Evolutionary conservation across 2,329 filamentous ascomycete species (phyloP).

Genomic region (Arthrocladium fulminans): DNA sequence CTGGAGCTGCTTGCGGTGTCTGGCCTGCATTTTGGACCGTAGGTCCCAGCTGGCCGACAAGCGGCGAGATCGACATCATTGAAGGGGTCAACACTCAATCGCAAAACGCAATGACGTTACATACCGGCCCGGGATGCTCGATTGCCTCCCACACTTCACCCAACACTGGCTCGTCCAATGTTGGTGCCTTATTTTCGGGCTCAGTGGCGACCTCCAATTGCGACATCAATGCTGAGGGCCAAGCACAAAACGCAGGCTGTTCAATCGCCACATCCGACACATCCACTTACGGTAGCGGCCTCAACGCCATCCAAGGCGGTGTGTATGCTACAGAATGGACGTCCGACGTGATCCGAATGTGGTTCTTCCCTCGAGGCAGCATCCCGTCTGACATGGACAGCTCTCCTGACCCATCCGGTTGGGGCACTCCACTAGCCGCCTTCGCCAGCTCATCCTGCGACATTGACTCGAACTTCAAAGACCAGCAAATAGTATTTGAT

Average conservation of each 20-base stretch:
- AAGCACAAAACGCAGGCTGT: constrained; percentile 50
- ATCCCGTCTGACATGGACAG: constrained; percentile 56
- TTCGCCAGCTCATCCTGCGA: constrained; percentile 52
- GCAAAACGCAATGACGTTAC: constrained; percentile 56
- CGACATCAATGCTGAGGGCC: constrained; percentile 39
- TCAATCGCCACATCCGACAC: constrained; percentile 44
- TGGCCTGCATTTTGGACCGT: constrained; percentile 59
- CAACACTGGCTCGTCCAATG: constrained; percentile 26
- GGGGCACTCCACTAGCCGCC: constrained; percentile 39
- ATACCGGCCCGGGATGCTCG: constrained; percentile 54
- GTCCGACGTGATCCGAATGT: constrained; percentile 60
- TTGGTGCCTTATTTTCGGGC: constrained; percentile 38
- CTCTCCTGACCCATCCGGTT: constrained; percentile 31
- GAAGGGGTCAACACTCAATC: constrained; percentile 62
- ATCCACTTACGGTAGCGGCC: constrained; percentile 55
- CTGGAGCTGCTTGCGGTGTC: constrained; percentile 57
- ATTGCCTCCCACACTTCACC: constrained; percentile 29
- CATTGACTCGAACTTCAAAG: constrained; percentile 59
- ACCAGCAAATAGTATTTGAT: constrained; percentile 70
- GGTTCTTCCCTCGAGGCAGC: constrained; percentile 65
- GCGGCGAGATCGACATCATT: constrained; percentile 71
- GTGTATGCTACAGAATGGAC: constrained; percentile 74
- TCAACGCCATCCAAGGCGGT: constrained; percentile 62
- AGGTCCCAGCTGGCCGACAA: constrained; percentile 57
- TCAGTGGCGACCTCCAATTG: constrained; percentile 49